Conservation (phyloP, 495 filamentous ascomycete species). For the Talaromyces stipitatus region DNA sequence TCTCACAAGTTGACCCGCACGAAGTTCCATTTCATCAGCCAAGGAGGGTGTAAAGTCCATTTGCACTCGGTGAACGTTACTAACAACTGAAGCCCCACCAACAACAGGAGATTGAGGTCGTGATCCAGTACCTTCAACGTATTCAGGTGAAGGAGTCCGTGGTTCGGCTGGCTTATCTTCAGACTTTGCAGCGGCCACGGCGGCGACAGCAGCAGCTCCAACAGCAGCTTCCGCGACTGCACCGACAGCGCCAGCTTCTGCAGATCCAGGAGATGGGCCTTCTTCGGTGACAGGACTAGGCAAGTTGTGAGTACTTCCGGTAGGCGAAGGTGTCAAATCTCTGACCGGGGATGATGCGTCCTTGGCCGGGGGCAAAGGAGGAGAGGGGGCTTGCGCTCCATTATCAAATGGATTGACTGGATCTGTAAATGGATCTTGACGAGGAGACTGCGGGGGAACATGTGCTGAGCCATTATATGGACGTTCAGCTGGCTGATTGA, state of each 20-base stretch:
- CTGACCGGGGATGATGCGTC: neutral
- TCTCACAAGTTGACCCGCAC: slow-evolving; percentile 72
- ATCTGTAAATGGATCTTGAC: slow-evolving; percentile 35
- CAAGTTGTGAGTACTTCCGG: slow-evolving; percentile 11
- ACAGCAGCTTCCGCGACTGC: slow-evolving; percentile 24
- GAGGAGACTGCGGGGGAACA: slow-evolving; percentile 22
- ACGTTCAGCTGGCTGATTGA: slow-evolving; percentile 15
- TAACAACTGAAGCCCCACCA: slow-evolving; percentile 37
- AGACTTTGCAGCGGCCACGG: slow-evolving; percentile 22
- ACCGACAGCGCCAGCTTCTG: slow-evolving; percentile 9
- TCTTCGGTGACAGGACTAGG: slow-evolving; percentile 7
- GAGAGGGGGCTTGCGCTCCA: slow-evolving; percentile 28
- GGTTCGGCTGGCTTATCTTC: slow-evolving; percentile 20
- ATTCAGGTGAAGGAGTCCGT: slow-evolving; percentile 18
- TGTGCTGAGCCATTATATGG: slow-evolving; percentile 6
- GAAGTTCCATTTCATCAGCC: slow-evolving; percentile 81
- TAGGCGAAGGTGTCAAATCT: slow-evolving; percentile 2
- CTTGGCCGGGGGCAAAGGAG: slow-evolving; percentile 17
- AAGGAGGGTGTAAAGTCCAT: slow-evolving; percentile 91
- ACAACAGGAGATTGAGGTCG: slow-evolving; percentile 40
- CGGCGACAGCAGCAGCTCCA: slow-evolving; percentile 28
- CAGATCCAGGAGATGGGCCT: neutral
- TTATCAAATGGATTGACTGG: slow-evolving; percentile 48
- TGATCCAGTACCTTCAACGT: slow-evolving; percentile 11
- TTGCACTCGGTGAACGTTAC: slow-evolving; percentile 80